Conservation (phyloP, 1,139 yeast species). For the Candida frijolesensis region DNA sequence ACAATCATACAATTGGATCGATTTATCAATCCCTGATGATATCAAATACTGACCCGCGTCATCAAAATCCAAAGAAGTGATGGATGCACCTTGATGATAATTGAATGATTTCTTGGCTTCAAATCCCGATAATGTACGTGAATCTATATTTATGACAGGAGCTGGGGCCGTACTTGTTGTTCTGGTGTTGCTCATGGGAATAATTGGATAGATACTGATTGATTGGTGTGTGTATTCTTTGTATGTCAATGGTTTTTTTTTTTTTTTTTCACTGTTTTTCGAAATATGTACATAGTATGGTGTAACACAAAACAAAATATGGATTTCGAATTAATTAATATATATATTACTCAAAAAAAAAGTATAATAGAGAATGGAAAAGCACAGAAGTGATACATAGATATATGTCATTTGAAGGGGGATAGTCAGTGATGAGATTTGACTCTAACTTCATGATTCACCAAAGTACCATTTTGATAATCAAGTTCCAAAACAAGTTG, state of each 20-base stretch:
- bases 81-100: slow-evolving; percentile 57
- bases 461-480: slow-evolving; percentile 1
- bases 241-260: neutral
- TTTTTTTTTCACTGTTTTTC: neutral
- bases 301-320: too few species aligned
- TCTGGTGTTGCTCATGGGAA: neutral
- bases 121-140: slow-evolving; percentile 48
- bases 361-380: neutral
- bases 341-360: neutral
- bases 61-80: slow-evolving; percentile 85
- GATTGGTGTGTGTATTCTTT: neutral
- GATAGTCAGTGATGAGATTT: neutral
- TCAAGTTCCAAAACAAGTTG: slow-evolving; percentile 3
- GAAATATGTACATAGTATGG: too few species aligned
- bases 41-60: slow-evolving; percentile 80
- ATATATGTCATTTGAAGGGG: neutral
- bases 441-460: slow-evolving; percentile 1
- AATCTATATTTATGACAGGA: slow-evolving; percentile 34
- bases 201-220: too few species aligned
- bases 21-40: slow-evolving; percentile 79
- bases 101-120: slow-evolving; percentile 61
- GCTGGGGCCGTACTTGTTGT: slow-evolving; percentile 6
- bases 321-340: too few species aligned
- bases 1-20: slow-evolving; percentile 82
- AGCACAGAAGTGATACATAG: neutral